Base-by-base conservation (phyloP, 163 green algal genomes). In the Chlorella variabilis region DNA sequence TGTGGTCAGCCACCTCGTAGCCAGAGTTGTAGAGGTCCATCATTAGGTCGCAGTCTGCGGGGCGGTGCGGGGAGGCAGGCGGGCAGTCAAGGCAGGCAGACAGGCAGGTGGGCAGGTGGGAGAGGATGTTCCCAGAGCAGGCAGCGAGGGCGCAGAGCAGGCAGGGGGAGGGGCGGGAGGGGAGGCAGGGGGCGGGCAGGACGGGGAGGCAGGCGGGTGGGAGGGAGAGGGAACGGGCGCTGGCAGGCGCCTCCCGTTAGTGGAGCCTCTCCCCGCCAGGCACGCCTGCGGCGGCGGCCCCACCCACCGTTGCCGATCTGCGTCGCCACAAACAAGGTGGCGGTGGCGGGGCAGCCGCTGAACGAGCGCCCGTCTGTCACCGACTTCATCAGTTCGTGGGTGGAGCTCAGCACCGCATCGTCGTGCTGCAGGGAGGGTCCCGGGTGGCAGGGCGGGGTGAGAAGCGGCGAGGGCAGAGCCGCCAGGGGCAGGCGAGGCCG, bases 1-100 rank as follows among this genome's bases (percentile, higher is more conserved):
- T 78, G 71, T 78, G 71, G 71, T 78, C 71, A 6, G 71, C 71
- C 7, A 78, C 68, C 56, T 80, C 59, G 17, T 27, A 67, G 59
- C 59, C 59, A 36, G 27, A 38, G 27, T 38, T 20, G 29, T 67
- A 38, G 6, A 67, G 59, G 59, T 67, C 59, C 27, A 67, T 38
- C n/a, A 38, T 38, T 4, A 36, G 59, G n/a, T 38, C n/a, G 29
- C 59, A 67, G 27, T 67, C 59, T 67, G 59, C 59, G 38, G 59
- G 59, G n/a, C 4, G 54, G 54, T 4, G 54, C 45, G 15, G 45
- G 45, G 11, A 54, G 45, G 45, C 45, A 54, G 45, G 45, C 45
- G 15, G 45, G 45, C 45, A 54, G 45, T 11, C 45, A 63, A 15
- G 54, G 23, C 6, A 63, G 54, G 23, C 5, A 29, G 54, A 29